These are phyloP conservation scores for Fusarium ambrosium DNA, from an alignment of 2,329 filamentous ascomycete species.

Conservation along the genomic window DNA sequence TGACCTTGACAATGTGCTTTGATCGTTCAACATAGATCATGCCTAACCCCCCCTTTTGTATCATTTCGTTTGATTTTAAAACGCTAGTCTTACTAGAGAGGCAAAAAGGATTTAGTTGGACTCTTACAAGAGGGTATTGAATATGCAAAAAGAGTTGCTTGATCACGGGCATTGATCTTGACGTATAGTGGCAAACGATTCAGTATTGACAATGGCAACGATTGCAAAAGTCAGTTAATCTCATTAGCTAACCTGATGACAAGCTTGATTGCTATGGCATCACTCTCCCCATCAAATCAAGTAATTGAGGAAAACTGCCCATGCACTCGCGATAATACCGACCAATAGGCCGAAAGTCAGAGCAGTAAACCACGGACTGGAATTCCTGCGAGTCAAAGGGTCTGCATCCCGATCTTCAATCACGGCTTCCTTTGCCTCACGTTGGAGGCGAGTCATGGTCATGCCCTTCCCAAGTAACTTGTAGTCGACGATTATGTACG, in stretches of 20 bases:
- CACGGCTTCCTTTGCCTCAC: slow-evolving; percentile 28
- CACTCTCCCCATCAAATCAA: slow-evolving; percentile 9
- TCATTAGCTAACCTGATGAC: no score
- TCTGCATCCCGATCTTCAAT: slow-evolving; percentile 34
- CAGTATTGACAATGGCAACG: no score
- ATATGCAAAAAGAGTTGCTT: background rate
- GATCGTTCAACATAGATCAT: background rate
- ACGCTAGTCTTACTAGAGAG: background rate
- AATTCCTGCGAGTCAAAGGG: slow-evolving; percentile 29
- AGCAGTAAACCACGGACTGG: slow-evolving; percentile 22
- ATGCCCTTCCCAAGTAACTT: slow-evolving; percentile 37
- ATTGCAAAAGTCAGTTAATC: no score
- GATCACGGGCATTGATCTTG: no score
- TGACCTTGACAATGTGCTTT: background rate
- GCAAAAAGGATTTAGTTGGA: background rate
- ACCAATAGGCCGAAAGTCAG: slow-evolving; percentile 19
- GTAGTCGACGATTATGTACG: slow-evolving; percentile 40
- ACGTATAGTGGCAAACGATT: no score
- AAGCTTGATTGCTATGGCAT: no score
- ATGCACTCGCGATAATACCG: slow-evolving; percentile 33
- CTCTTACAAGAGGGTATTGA: background rate
- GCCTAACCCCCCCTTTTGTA: background rate
- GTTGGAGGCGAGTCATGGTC: slow-evolving; percentile 35
- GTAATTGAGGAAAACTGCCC: slow-evolving; percentile 40
- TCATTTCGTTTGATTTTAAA: background rate